Conservation (phyloP, 108 stramenopile species). For the Cyclotella atomus region DNA sequence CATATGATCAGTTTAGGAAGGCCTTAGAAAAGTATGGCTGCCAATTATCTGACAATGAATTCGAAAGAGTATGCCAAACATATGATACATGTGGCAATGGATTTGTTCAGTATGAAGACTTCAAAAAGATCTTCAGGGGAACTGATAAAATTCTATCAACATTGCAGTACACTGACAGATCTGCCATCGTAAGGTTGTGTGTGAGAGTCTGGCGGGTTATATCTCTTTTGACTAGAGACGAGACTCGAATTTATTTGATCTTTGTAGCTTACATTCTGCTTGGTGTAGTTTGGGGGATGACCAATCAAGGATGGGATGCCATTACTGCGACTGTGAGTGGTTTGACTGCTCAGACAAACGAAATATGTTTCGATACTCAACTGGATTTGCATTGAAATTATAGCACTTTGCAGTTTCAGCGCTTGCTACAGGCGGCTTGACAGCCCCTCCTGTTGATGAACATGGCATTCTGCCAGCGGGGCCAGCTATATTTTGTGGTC, state of each 20-base stretch:
- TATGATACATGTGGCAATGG: conserved; percentile 21
- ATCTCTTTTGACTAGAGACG: conserved; percentile 5
- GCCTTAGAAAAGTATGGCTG: conserved; percentile 14
- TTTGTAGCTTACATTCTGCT: conserved; percentile 54
- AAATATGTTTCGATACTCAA: too few relatives aligned
- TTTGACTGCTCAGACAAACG: neutral
- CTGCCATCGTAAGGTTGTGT: neutral
- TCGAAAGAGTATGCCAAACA: conserved; percentile 21
- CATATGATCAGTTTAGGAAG: conserved; percentile 47
- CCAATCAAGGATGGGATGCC: conserved; percentile 59
- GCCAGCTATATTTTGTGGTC: conserved; percentile 66
- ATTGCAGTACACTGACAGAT: conserved; percentile 2
- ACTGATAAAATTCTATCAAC: conserved; percentile 23
- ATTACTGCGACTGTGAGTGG: conserved; percentile 55
- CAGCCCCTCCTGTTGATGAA: conserved; percentile 60
- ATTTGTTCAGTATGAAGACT: conserved; percentile 22
- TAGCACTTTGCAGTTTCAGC: conserved; percentile 77
- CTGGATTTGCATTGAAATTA: too few relatives aligned
- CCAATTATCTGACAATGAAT: conserved; percentile 17
- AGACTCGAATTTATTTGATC: conserved; percentile 54
- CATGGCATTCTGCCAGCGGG: conserved; percentile 61
- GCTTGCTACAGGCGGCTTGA: conserved; percentile 73
- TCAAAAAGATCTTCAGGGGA: conserved; percentile 23
- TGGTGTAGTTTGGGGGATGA: conserved; percentile 62
- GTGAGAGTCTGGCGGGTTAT: conserved; percentile 2